Evolutionary conservation across 768 basidiomycete genomes (phyloP).

Genomic region (Solioccasus polychromus): DNA sequence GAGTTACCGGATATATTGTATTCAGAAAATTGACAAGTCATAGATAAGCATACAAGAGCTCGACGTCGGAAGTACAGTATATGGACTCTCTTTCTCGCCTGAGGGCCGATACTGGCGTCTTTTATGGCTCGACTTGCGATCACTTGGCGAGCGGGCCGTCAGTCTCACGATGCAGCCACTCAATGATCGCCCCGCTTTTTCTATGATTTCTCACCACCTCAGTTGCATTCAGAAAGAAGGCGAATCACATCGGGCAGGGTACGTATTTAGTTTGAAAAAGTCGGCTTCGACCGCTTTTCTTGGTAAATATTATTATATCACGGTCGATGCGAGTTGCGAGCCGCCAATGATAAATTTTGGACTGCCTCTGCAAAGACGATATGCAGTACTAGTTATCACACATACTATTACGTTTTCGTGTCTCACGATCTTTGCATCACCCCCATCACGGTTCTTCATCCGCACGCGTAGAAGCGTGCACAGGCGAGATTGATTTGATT

Average conservation of each 20-base stretch:
- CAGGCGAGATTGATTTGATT: not conserved
- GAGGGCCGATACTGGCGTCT: too few species aligned
- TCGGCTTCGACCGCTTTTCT: constrained; percentile 1
- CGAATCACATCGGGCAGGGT: not conserved
- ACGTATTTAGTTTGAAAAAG: constrained; percentile 2
- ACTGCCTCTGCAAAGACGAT: too few species aligned
- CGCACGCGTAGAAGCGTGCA: not conserved
- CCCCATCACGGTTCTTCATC: constrained; percentile 1
- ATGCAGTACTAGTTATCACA: too few species aligned
- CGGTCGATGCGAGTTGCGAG: not conserved
- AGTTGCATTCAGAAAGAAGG: not conserved
- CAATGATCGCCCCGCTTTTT: too few species aligned
- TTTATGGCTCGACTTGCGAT: too few species aligned
- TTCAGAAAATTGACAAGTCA: too few species aligned
- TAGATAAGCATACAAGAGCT: too few species aligned
- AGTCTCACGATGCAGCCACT: too few species aligned
- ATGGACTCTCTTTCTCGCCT: too few species aligned
- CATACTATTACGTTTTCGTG: not conserved
- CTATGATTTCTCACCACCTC: constrained; percentile 7
- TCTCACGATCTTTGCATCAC: not conserved
- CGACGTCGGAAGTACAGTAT: too few species aligned
- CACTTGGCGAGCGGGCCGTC: too few species aligned
- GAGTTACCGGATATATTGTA: too few species aligned
- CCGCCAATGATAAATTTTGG: not conserved
- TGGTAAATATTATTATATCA: not conserved